These are phyloP conservation scores for Arctostaphylos glauca DNA, from an alignment of 148 eudicot genomes.

Conservation along the genomic window DNA sequence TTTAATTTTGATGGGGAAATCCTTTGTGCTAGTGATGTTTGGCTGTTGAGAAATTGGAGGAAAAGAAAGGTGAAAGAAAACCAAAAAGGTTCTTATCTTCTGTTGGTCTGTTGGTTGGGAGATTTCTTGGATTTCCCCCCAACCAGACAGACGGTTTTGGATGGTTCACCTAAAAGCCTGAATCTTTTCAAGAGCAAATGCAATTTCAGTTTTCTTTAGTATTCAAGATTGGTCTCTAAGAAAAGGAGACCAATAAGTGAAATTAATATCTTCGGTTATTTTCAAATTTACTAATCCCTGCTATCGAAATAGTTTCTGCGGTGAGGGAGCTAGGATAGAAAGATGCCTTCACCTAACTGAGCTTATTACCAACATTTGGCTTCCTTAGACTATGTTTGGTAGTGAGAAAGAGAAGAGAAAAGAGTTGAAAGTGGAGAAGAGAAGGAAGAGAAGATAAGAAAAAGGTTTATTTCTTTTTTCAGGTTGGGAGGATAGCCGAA, in stretches of 20 bases:
- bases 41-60: background rate
- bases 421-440: background rate
- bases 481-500: background rate
- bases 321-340: background rate
- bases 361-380: slow-evolving; percentile 11
- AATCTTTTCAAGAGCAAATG: background rate
- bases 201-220: background rate
- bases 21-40: background rate
- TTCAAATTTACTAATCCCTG: background rate
- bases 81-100: background rate
- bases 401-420: background rate
- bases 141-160: background rate
- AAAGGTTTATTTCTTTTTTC: background rate
- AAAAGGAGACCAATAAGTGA: background rate
- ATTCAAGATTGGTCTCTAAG: slow-evolving; percentile 1
- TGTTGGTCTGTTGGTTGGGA: background rate
- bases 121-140: background rate
- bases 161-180: background rate
- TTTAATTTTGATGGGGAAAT: background rate
- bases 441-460: background rate
- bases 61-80: background rate
- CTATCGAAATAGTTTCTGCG: background rate
- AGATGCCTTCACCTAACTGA: background rate
- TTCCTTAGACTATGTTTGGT: background rate
- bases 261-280: background rate